Percentiles rank a stretch among this genome's conserved stretches.
Evolutionary conservation across 352 stramenopile genomes (phyloP).

Genomic region (Phytophthora pinifolia): DNA sequence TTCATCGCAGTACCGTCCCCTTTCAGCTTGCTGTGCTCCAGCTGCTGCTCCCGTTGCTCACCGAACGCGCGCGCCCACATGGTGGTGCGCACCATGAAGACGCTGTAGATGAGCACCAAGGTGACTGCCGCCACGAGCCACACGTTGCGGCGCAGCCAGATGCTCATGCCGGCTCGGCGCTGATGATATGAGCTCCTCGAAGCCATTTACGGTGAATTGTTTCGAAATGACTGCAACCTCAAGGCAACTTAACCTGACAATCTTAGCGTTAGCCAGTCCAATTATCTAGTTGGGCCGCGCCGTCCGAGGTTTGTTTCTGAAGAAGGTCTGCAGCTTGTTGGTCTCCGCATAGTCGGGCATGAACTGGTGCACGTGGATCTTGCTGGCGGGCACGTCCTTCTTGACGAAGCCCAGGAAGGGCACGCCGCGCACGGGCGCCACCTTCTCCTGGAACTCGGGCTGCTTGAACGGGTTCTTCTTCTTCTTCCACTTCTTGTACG

Average conservation of each 20-base stretch:
- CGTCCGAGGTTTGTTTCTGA: conserved; percentile 39
- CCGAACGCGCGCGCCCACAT: conserved; percentile 28
- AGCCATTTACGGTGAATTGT: conserved; percentile 8
- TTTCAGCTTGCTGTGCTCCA: conserved; percentile 1
- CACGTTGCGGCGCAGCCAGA: conserved; percentile 31
- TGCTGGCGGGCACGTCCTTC: conserved; percentile 51
- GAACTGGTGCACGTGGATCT: conserved; percentile 57
- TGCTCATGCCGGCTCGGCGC: neutral
- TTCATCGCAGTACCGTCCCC: conserved; percentile 16
- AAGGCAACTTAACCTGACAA: too few relatives aligned
- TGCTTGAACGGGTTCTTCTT: conserved; percentile 77
- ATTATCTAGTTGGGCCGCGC: conserved; percentile 22
- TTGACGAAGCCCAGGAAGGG: conserved; percentile 66
- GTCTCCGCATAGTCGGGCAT: conserved; percentile 58
- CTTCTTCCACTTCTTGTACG: conserved; percentile 82
- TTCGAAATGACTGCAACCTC: conserved; percentile 1
- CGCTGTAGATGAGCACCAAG: conserved; percentile 39
- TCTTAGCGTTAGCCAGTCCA: too few relatives aligned
- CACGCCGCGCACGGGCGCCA: conserved; percentile 56
- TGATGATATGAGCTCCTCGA: conserved; percentile 7
- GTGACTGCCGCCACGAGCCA: conserved; percentile 28
- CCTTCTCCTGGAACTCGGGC: conserved; percentile 57
- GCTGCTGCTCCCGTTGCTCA: conserved; percentile 7
- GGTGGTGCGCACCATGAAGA: conserved; percentile 38
- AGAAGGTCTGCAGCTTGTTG: conserved; percentile 47